phyloP scores from a whole-genome alignment of 2,329 filamentous ascomycete genomes.

The Triangularia setosa region DNA sequence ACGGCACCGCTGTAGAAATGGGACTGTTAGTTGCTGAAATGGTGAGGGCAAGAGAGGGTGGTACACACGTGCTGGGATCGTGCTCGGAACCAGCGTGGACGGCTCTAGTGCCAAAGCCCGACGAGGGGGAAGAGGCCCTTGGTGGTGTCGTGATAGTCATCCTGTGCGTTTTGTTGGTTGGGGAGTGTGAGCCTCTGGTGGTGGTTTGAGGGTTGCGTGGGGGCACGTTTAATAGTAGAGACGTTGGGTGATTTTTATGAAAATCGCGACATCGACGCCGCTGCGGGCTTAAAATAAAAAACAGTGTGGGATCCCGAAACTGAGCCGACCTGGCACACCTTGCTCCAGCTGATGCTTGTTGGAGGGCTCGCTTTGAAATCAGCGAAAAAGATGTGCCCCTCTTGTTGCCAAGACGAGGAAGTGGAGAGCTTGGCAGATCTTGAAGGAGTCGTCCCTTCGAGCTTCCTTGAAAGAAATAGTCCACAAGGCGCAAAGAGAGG shows the following conservation, averaged over 20 bases:
- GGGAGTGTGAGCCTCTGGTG: slow-evolving; percentile 12
- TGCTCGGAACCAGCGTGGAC: slow-evolving; percentile 91
- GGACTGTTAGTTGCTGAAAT: background rate
- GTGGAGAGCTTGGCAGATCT: background rate
- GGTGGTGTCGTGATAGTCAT: slow-evolving; percentile 61
- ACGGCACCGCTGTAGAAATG: slow-evolving; percentile 63
- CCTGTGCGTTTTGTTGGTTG: slow-evolving; percentile 18
- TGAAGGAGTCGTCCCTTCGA: background rate
- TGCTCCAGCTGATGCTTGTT: background rate
- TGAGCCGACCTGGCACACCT: background rate
- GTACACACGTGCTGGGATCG: slow-evolving; percentile 67
- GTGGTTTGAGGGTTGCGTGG: slow-evolving; percentile 4
- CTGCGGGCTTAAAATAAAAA: slow-evolving; percentile 2
- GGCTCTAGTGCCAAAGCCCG: slow-evolving; percentile 86
- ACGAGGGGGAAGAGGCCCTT: slow-evolving; percentile 66
- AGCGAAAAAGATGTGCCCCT: background rate
- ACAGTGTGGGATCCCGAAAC: background rate
- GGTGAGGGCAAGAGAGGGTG: background rate
- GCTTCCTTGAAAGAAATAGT: background rate
- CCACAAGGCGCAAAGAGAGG: background rate
- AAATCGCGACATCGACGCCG: background rate
- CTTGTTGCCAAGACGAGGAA: background rate
- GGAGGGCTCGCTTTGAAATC: background rate
- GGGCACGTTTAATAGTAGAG: slow-evolving; percentile 16
- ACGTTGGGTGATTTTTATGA: slow-evolving; percentile 17